A percentile compares a stretch with the other conserved stretches of the same genome.
These are phyloP conservation scores for Apiospora phragmitis DNA, from an alignment of 2,329 filamentous ascomycete species.

Conservation along the genomic window DNA sequence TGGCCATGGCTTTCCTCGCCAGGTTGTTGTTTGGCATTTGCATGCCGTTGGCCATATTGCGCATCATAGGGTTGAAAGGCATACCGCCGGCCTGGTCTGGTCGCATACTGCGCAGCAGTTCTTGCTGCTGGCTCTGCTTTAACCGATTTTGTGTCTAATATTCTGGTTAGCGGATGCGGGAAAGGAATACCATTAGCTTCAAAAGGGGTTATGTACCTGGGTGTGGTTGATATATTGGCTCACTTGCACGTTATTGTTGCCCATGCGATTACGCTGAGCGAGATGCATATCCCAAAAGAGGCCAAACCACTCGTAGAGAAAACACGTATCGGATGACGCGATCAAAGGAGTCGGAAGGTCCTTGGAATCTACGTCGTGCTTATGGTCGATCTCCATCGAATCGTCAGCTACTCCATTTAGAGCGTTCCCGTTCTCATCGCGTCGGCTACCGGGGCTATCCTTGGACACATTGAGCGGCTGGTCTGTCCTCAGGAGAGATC, in stretches of 20 bases:
- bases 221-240: slow-evolving; percentile 79
- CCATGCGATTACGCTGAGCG: slow-evolving; percentile 70
- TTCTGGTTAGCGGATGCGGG: slow-evolving; percentile 19
- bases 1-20: slow-evolving; percentile 77
- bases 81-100: slow-evolving; percentile 58
- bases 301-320: slow-evolving; percentile 97
- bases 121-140: slow-evolving; percentile 75
- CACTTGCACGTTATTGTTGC: slow-evolving; percentile 51
- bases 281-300: slow-evolving; percentile 96
- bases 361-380: slow-evolving; percentile 74
- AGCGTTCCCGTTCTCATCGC: slow-evolving; percentile 66
- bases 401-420: slow-evolving; percentile 73
- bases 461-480: slow-evolving; percentile 67
- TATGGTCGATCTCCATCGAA: slow-evolving; percentile 79
- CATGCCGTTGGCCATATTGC: slow-evolving; percentile 63
- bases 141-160: slow-evolving; percentile 65
- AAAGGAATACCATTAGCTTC: not conserved
- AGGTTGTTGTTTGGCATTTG: slow-evolving; percentile 62
- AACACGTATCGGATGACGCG: slow-evolving; percentile 70
- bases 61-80: slow-evolving; percentile 63
- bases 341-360: slow-evolving; percentile 78
- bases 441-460: slow-evolving; percentile 67
- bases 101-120: slow-evolving; percentile 73
- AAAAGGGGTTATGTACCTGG: slow-evolving; percentile 62
- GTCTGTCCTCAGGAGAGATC: slow-evolving; percentile 67